Conservation (phyloP, 2,329 filamentous ascomycete species). For the Exophiala spinifera region DNA sequence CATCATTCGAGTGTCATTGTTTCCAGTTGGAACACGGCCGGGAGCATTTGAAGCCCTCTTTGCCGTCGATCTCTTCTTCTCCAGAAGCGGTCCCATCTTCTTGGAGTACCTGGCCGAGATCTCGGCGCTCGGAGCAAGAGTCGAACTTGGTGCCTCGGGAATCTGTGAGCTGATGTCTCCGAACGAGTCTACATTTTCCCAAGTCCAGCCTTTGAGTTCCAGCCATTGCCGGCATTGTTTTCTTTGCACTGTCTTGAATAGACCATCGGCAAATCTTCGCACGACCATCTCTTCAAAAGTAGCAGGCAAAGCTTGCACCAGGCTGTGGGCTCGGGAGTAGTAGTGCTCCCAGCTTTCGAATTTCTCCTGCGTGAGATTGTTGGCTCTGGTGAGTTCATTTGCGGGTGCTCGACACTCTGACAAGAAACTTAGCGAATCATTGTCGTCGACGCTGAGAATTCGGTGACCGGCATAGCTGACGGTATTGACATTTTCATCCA, state of each 20-base stretch:
- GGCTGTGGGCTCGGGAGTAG: slow-evolving; percentile 8
- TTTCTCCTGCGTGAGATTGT: slow-evolving; percentile 19
- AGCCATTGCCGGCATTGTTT: slow-evolving; percentile 24
- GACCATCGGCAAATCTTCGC: slow-evolving; percentile 19
- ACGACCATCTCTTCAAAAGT: slow-evolving; percentile 19
- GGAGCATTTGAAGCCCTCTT: neutral
- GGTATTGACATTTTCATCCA: slow-evolving; percentile 20
- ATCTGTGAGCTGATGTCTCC: slow-evolving; percentile 15
- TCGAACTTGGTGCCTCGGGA: neutral
- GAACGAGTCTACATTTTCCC: slow-evolving; percentile 20
- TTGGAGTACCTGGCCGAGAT: neutral
- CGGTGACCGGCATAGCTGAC: slow-evolving; percentile 19
- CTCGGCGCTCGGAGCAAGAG: neutral
- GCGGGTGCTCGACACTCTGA: slow-evolving; percentile 6
- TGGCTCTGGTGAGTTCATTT: slow-evolving; percentile 14
- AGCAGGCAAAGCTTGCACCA: slow-evolving; percentile 13
- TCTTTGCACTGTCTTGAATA: slow-evolving; percentile 10
- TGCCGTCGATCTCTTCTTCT: neutral
- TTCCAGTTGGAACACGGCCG: neutral
- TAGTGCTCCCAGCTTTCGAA: slow-evolving; percentile 22
- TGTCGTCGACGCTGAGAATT: neutral
- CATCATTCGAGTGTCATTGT: neutral
- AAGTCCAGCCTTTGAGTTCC: slow-evolving; percentile 23
- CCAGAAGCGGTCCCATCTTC: neutral
- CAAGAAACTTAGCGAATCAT: slow-evolving; percentile 14